These are phyloP conservation scores for Balamuthia mandrillaris DNA, from an alignment of 208 protist genomes.

Conservation along the genomic window DNA sequence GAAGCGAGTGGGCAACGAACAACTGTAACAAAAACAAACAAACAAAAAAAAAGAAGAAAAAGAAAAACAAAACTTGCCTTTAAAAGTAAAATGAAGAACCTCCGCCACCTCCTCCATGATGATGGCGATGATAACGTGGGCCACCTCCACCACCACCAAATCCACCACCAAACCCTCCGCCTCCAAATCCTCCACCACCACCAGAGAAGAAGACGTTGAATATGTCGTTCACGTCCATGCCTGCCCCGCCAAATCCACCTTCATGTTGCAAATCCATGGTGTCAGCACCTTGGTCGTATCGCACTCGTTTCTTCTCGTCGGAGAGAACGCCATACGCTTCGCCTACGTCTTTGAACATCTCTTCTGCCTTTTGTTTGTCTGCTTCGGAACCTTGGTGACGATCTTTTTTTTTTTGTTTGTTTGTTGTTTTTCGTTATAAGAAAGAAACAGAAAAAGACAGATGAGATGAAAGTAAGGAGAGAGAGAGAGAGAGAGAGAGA, in stretches of 20 bases:
- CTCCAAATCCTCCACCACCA: conserved; percentile 51
- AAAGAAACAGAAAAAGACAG: neutral
- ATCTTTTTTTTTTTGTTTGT: conserved; percentile 13
- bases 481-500: neutral
- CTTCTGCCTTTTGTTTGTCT: conserved; percentile 61
- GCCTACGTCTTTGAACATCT: conserved; percentile 66
- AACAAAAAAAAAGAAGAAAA: too few species aligned
- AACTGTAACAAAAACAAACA: too few species aligned
- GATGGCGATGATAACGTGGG: too few species aligned
- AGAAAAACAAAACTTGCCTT: neutral
- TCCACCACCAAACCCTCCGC: conserved; percentile 1
- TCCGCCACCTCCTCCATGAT: too few species aligned
- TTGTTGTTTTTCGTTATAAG: neutral
- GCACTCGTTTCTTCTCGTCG: conserved; percentile 52
- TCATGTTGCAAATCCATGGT: conserved; percentile 39
- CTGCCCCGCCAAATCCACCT: conserved; percentile 31
- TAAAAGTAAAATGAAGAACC: neutral
- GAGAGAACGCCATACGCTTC: conserved; percentile 61
- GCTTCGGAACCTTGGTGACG: conserved; percentile 15
- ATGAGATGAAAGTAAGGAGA: neutral
- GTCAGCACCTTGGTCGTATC: conserved; percentile 51
- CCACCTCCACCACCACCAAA: neutral
- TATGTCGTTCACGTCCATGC: neutral
- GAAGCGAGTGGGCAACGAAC: too few species aligned
- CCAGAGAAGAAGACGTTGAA: conserved; percentile 45